Base-by-base conservation (phyloP, 192 early-diverging fungal genomes). In the Entophlyctis helioformis region DNA sequence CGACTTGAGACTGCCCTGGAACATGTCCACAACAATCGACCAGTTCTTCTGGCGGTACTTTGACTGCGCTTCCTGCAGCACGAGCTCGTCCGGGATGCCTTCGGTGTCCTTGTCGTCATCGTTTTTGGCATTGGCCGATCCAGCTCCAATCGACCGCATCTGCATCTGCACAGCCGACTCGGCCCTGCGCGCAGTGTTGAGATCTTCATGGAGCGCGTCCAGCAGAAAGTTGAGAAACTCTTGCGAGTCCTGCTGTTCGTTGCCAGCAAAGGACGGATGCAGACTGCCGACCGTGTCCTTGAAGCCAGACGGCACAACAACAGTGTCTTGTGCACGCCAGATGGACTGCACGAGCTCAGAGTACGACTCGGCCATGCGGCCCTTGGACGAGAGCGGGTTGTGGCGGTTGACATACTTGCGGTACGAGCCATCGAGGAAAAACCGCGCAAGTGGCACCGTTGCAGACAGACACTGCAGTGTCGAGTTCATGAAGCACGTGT, bases 241-340 rank as follows among this genome's bases (percentile, higher is more conserved):
- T 54, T 98, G 95, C 0, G 85, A 85, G 64, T 98, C 95, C 24
- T 98, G 90, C 57, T 98, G 95, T 40, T 96, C 89, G 37, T 73
- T 81, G 5, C 86, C 86, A 27, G 68, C 70, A 58, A 93, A 98
- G 6, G 6, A 31, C 6, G 6, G 38, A 39, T 39, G 16, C 4
- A 39, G 4, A 38, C 11, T 43, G 26, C n/a, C 8, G 8, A 26
- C 29, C 21, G 16, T 54, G 16, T 46, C 52, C 57, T 75, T 71
- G 28, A 96, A 93, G 16, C 69, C 60, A 0, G 71, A 69, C 1
- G 94, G 94, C 2, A 83, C 84, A 3, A 95, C 62, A 24, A 81
- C 82, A 7, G 67, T 63, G 32, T 84, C 84, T 23, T 84, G 66
- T 0, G 74, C 86, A 23, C 72, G 71, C 85, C 90, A 91, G 81